Conservation (phyloP, 495 filamentous ascomycete genomes). For the Amorphotheca resinae region DNA sequence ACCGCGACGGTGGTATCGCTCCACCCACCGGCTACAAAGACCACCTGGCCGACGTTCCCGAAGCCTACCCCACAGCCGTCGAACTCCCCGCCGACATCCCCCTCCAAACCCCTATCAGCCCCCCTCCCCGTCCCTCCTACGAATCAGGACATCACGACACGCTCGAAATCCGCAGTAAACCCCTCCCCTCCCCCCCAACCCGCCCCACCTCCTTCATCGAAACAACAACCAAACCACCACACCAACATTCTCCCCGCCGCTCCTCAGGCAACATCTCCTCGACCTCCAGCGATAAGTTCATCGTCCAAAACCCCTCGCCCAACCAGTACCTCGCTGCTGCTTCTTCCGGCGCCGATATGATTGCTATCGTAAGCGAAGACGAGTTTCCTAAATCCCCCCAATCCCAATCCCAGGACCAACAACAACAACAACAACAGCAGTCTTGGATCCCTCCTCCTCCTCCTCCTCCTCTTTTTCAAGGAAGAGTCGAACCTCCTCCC, state of each 20-base stretch:
- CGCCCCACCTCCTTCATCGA: slow-evolving; percentile 21
- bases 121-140: slow-evolving; percentile 18
- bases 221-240: slow-evolving; percentile 7
- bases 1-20: slow-evolving; percentile 1
- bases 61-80: slow-evolving; percentile 38
- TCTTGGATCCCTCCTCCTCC: too few relatives aligned
- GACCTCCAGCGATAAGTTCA: slow-evolving; percentile 25
- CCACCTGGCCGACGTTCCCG: slow-evolving; percentile 17
- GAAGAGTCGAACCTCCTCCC: slow-evolving; percentile 51
- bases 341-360: slow-evolving; percentile 44
- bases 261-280: background rate
- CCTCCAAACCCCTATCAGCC: slow-evolving; percentile 12
- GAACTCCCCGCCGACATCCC: slow-evolving; percentile 53
- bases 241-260: background rate
- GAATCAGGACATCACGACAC: slow-evolving; percentile 20
- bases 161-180: slow-evolving; percentile 23
- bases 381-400: slow-evolving; percentile 42
- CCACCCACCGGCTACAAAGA: slow-evolving; percentile 1
- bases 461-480: too few relatives aligned
- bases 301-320: slow-evolving; percentile 41
- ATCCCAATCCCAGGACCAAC: too few relatives aligned
- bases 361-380: slow-evolving; percentile 43
- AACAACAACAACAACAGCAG: too few relatives aligned
- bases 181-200: slow-evolving; percentile 21
- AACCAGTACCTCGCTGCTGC: slow-evolving; percentile 34